A percentile compares a stretch with the other conserved stretches of the same genome.
Evolutionary conservation across 1,284 basidiomycete genomes (phyloP).

Genomic region (Sanghuangporus weigelae): DNA sequence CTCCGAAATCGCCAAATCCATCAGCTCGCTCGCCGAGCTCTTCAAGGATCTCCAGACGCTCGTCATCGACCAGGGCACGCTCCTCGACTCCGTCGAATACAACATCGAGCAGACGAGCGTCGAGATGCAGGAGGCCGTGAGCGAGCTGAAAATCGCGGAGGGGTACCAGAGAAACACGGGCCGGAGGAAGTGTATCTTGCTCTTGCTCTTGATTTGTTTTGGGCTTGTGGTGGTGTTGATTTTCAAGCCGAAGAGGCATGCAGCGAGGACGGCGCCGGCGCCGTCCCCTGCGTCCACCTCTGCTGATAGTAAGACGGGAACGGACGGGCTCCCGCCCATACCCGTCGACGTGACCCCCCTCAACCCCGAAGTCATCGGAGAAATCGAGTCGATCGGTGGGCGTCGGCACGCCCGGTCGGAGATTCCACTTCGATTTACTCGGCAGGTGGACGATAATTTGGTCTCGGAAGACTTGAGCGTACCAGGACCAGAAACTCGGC

Average conservation of each 20-base stretch:
- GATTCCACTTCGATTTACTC: background rate
- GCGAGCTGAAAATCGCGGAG: conserved; percentile 80
- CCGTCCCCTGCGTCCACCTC: background rate
- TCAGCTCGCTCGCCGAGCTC: conserved; percentile 86
- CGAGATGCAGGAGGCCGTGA: conserved; percentile 79
- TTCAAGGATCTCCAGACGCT: conserved; percentile 93
- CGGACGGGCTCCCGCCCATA: background rate
- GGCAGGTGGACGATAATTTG: background rate
- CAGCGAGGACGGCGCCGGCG: background rate
- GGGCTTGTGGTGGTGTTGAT: conserved; percentile 78
- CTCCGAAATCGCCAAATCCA: conserved; percentile 88
- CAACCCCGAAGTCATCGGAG: background rate
- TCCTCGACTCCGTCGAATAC: conserved; percentile 95
- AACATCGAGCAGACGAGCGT: conserved; percentile 91
- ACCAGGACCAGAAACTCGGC: background rate
- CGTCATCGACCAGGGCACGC: conserved; percentile 97
- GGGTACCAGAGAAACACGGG: conserved; percentile 92
- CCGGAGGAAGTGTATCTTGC: conserved; percentile 87
- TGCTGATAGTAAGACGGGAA: background rate
- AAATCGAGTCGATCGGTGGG: background rate
- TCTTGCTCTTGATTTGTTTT: conserved; percentile 86
- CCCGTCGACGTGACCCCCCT: background rate
- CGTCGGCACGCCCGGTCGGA: background rate
- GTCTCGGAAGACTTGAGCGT: background rate
- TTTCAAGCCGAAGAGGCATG: conserved; percentile 65